Evolutionary conservation across 352 stramenopile species (phyloP).

Genomic region (Globisporangium viniferum): DNA sequence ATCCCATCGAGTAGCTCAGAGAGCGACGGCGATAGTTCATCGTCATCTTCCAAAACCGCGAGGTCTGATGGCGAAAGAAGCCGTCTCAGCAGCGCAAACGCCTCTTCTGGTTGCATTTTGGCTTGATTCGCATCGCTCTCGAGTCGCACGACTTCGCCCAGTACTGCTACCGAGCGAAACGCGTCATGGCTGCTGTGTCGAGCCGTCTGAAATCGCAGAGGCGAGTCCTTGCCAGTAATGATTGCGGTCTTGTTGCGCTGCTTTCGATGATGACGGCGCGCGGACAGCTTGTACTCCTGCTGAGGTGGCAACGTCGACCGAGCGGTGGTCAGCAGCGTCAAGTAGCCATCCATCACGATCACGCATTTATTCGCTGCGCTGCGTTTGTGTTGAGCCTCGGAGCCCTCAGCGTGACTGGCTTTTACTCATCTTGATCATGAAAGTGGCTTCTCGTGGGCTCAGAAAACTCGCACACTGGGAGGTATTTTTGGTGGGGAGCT

Average conservation of each 20-base stretch:
- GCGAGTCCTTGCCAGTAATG: background rate
- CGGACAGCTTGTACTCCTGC: slow-evolving; percentile 27
- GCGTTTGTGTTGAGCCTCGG: background rate
- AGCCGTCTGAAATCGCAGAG: background rate
- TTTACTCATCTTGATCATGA: too few relatives aligned
- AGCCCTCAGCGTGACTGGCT: too few relatives aligned
- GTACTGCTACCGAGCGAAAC: slow-evolving; percentile 32
- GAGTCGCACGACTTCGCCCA: slow-evolving; percentile 30
- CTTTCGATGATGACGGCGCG: slow-evolving; percentile 19
- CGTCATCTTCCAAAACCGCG: background rate
- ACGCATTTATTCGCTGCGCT: slow-evolving; percentile 7
- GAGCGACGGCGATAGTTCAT: background rate
- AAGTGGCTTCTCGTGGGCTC: too few relatives aligned
- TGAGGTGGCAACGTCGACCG: background rate
- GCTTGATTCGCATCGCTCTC: slow-evolving; percentile 20
- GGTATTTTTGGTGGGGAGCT: too few relatives aligned
- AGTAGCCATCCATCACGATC: slow-evolving; percentile 8
- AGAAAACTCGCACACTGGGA: too few relatives aligned
- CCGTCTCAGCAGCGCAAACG: slow-evolving; percentile 26
- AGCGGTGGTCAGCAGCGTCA: background rate
- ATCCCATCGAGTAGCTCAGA: slow-evolving; percentile 23
- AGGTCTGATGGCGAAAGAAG: background rate
- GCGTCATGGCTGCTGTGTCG: slow-evolving; percentile 1
- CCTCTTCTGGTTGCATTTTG: slow-evolving; percentile 28
- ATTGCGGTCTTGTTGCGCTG: slow-evolving; percentile 3